A percentile compares a stretch with the other conserved stretches of the same genome.
These are phyloP conservation scores for Diaporthe helianthi DNA, from an alignment of 2,329 filamentous ascomycete species.

Conservation along the genomic window DNA sequence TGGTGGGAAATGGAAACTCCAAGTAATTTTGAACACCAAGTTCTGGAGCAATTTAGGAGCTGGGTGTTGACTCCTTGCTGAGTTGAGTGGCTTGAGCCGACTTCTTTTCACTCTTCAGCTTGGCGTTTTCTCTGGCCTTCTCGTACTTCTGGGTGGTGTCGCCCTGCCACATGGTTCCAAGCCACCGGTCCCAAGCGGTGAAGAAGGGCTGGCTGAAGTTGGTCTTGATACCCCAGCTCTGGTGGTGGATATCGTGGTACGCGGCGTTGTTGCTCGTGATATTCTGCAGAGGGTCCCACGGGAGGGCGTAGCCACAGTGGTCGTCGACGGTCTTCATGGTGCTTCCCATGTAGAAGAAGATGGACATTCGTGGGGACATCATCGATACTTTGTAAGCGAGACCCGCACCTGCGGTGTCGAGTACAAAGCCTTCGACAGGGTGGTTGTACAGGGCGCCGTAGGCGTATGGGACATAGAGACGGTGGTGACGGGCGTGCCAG, in stretches of 20 bases:
- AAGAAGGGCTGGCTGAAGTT: conserved; percentile 94
- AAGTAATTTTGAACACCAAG: neutral
- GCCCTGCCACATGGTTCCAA: conserved; percentile 85
- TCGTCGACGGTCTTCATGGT: conserved; percentile 98
- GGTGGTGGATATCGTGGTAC: conserved; percentile 98
- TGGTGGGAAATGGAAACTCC: neutral
- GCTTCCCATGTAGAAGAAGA: conserved; percentile 87
- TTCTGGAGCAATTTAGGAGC: neutral
- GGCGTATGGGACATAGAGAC: conserved; percentile 96
- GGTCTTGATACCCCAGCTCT: conserved; percentile 98
- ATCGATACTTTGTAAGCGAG: conserved; percentile 81
- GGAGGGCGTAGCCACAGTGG: conserved; percentile 95
- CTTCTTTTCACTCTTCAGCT: conserved; percentile 50
- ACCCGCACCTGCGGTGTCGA: conserved; percentile 89
- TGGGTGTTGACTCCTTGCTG: conserved; percentile 1
- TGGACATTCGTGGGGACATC: conserved; percentile 85
- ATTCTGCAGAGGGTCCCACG: conserved; percentile 92
- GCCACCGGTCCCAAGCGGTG: conserved; percentile 88
- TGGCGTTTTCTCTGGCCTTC: conserved; percentile 44
- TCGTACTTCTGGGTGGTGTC: conserved; percentile 55
- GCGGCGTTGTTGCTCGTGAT: conserved; percentile 94
- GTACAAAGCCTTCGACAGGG: conserved; percentile 88
- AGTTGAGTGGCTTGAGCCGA: conserved; percentile 35
- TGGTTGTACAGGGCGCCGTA: conserved; percentile 98
- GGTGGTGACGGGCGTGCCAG: conserved; percentile 95